phyloP scores from a whole-genome alignment of 169 alveolate genomes.

The Plasmodium chabaudi region DNA sequence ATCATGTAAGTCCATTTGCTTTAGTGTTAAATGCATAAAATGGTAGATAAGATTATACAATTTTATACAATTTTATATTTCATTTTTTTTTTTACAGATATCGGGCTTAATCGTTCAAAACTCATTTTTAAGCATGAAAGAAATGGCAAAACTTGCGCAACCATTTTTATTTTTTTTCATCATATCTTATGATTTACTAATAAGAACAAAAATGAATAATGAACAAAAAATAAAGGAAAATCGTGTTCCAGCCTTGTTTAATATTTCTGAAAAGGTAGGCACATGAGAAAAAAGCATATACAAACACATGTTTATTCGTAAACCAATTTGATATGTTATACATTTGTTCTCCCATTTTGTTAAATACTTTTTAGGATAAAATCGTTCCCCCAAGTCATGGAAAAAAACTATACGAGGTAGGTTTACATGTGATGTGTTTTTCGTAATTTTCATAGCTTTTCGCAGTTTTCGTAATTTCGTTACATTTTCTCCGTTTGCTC shows the following conservation, averaged over 20 bases:
- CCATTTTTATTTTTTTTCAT: constrained; percentile 34
- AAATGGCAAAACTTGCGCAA: neutral
- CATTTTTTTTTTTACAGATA: constrained; percentile 3
- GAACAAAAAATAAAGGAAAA: constrained; percentile 28
- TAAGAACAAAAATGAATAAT: constrained; percentile 66
- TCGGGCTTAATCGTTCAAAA: constrained; percentile 46
- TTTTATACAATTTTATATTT: neutral
- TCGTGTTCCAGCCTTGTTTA: constrained; percentile 25
- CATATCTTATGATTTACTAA: constrained; percentile 12
- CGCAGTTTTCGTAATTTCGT: no score
- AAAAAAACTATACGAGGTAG: constrained; percentile 19
- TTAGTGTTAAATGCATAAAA: neutral
- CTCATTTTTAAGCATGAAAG: constrained; percentile 35
- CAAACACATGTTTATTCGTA: neutral
- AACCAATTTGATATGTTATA: neutral
- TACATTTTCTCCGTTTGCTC: no score
- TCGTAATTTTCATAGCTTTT: neutral
- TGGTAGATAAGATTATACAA: neutral
- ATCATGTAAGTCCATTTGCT: constrained; percentile 12
- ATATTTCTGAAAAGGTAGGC: constrained; percentile 30
- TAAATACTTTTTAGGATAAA: constrained; percentile 17
- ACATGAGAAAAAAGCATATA: neutral
- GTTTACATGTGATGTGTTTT: neutral
- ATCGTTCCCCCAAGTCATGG: constrained; percentile 17
- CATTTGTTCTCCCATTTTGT: neutral